Base-by-base conservation (phyloP, 139 green algal species). In the Coelastrella sp. region DNA sequence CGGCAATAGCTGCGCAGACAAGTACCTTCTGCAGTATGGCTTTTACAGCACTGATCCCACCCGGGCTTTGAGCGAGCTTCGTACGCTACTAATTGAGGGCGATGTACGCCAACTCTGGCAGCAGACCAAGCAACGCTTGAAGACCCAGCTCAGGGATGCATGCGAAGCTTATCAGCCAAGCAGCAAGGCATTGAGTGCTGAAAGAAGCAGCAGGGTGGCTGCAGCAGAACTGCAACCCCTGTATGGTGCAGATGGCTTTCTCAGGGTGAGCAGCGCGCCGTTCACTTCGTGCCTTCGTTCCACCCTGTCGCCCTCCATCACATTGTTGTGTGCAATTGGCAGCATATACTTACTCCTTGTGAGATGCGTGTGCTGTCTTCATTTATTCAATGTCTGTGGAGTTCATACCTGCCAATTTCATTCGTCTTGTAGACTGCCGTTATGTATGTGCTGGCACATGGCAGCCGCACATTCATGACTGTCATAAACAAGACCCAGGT, bases 401-500 rank as follows among this genome's bases (percentile, higher is more conserved):
- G n/a, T n/a, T n/a, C n/a, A n/a, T n/a, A n/a, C n/a, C n/a, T n/a
- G 87, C 9, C 19, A 62, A n/a, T 81, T 0, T 83, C 51, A 40
- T 59, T 21, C 35, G 21, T 27, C 72, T 0, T 73, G 27, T 87
- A 89, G 85, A 41, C 60, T 25, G 41, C 62, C 5, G 40, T 90
- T 27, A 77, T 92, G 73, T 86, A 87, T 32, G 32, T 85, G 15
- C 23, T 91, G 48, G 87, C 73, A 1, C 38, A 63, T 60, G 73
- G 59, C 8, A 78, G 76, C 35, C 68, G 85, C 2, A 64, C 53
- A 6, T 89, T 88, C 64, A 89, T 91, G 85, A 72, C 45, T 2
- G 8, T 48, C 30, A 64, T 89, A 9, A 93, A 93, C 86, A 79
- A 45, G 40, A 89, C 84, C 0, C 37, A 75, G 2, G 86, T 94